A percentile compares a stretch with the other conserved stretches of the same genome.
Conservation (phyloP, 1,284 basidiomycete genomes). For the Trichosporon coremiiforme region DNA sequence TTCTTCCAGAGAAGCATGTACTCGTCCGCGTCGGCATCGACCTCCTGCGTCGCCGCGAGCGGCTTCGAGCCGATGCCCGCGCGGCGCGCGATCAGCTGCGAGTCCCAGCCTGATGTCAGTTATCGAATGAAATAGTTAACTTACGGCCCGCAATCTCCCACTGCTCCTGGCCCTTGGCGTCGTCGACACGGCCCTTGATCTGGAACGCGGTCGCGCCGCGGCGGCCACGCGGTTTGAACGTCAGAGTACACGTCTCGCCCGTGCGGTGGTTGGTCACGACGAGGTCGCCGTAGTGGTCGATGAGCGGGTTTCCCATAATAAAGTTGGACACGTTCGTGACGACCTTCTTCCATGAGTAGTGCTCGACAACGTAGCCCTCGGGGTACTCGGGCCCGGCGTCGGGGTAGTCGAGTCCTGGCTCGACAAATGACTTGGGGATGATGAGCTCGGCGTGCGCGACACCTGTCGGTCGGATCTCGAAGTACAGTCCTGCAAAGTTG, state of each 20-base stretch:
- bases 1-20: conserved; percentile 78
- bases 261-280: conserved; percentile 88
- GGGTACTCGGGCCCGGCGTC: conserved; percentile 48
- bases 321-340: conserved; percentile 92
- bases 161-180: conserved; percentile 66
- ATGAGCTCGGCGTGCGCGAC: conserved; percentile 86
- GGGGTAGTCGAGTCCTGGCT: conserved; percentile 47
- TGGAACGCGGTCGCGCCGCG: conserved; percentile 87
- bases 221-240: conserved; percentile 97
- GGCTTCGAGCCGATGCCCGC: conserved; percentile 67
- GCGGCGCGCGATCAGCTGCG: conserved; percentile 83
- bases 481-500: conserved; percentile 93
- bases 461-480: conserved; percentile 94
- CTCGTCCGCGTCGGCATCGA: conserved; percentile 46
- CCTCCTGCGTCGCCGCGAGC: conserved; percentile 60
- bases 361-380: conserved; percentile 49
- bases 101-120: conserved; percentile 71
- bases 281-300: conserved; percentile 97
- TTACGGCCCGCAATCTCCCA: conserved; percentile 86
- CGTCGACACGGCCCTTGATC: conserved; percentile 81
- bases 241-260: conserved; percentile 82
- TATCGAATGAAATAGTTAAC: conserved; percentile 19
- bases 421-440: conserved; percentile 66
- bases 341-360: conserved; percentile 68
- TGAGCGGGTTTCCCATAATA: conserved; percentile 87